Percentiles rank a stretch among this genome's conserved stretches.
phyloP scores from a whole-genome alignment of 78 protist species.

The Polysphondylium violaceum region DNA sequence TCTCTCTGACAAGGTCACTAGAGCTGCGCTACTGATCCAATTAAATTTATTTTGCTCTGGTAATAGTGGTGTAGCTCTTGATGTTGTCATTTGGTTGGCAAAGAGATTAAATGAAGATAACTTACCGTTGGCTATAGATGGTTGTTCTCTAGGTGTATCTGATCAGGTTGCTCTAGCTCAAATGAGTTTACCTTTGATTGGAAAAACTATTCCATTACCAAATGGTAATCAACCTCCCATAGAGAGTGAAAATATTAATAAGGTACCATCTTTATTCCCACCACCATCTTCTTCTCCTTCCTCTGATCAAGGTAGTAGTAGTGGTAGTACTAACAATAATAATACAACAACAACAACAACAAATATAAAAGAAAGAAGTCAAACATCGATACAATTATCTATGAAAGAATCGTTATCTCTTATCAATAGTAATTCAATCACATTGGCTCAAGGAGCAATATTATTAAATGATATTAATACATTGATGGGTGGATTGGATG shows the following conservation, averaged over 20 bases:
- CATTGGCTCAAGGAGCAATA: slow-evolving; percentile 18
- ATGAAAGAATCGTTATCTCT: slow-evolving; percentile 1
- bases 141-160: slow-evolving; percentile 4
- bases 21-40: slow-evolving; percentile 28
- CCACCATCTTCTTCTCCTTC: background rate
- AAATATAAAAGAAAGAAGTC: background rate
- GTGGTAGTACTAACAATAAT: background rate
- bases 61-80: background rate
- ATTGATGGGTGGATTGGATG: slow-evolving; percentile 12
- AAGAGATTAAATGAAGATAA: slow-evolving; percentile 23
- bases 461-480: background rate
- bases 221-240: background rate
- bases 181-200: background rate
- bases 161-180: slow-evolving; percentile 14
- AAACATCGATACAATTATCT: background rate
- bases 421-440: slow-evolving; percentile 11
- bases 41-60: slow-evolving; percentile 31
- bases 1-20: slow-evolving; percentile 1
- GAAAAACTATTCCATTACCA: slow-evolving; percentile 33
- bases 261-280: background rate
- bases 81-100: background rate
- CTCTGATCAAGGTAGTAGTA: background rate
- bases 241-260: background rate
- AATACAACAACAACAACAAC: background rate
- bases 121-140: slow-evolving; percentile 6